Evolutionary conservation across 768 basidiomycete species (phyloP), one percentile per base, ranked within the genome.

Genomic region (Pulveroboletus ravenelii): DNA sequence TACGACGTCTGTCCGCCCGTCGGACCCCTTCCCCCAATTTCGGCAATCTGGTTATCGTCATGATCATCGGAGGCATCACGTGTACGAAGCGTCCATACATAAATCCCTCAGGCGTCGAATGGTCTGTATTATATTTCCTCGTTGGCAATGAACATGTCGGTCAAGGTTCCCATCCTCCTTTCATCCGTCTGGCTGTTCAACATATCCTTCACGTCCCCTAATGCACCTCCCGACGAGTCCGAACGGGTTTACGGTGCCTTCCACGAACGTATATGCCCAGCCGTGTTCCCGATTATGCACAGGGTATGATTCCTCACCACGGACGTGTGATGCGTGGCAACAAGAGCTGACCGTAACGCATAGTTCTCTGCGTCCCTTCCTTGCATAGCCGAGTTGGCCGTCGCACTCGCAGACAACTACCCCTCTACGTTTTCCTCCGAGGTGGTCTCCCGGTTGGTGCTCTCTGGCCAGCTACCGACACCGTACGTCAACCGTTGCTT

Each of bases 131-230:
- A 20, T 34, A 48, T 23, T 1, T 37, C 51, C 37, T 27, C 18
- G 29, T 25, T 18, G 0, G 13, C 35, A 13, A n/a, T 7, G 27
- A 40, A 23, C 41, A 68, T 68, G 64, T 47, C 52, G 2, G 32
- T 60, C 23, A 65, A 66, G 40, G 17, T 49, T 15, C 29, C 53
- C 14, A 53, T 68, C 14, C 66, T 65, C 36, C 35, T 63, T 14
- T 49, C 61, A 3, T 63, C 64, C n/a, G 18, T 63, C 10, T 54
- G 59, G 59, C 53, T 68, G 36, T 65, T 65, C 52, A 68, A 68
- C 30, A 23, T 49, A 35, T 52, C 64, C 8, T 68, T 61, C 29
- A 61, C 40, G 25, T 47, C 64, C 8, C 64, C 64, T 1, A 59
- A 29, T 34, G 10, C 56, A 2, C 46, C 62, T 36, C 64, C 64